Conservation (phyloP, 192 early-diverging fungal genomes). For the Jimgerdemannia flammicorona region DNA sequence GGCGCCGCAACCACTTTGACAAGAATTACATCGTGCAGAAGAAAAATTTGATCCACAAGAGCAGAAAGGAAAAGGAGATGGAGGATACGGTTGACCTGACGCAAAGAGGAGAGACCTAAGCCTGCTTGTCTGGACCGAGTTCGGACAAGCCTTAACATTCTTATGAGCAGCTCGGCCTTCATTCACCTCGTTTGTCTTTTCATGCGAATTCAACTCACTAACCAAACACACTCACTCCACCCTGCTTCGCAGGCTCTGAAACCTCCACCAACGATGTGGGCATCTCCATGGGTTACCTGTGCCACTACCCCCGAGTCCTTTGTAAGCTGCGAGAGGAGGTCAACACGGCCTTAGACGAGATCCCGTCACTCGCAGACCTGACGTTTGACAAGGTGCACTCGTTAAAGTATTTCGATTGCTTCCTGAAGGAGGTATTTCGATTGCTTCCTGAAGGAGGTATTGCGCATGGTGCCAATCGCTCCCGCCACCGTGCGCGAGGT, state of each 20-base stretch:
- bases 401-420: background rate
- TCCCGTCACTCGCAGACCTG: background rate
- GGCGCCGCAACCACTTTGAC: background rate
- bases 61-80: background rate
- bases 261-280: no score
- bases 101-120: background rate
- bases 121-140: background rate
- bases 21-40: background rate
- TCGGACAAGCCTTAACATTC: background rate
- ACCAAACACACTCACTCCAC: no score
- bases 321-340: background rate
- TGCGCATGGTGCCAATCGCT: background rate
- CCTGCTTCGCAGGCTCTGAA: background rate
- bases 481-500: background rate
- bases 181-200: no score
- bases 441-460: no score
- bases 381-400: background rate
- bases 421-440: background rate
- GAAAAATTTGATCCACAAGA: background rate
- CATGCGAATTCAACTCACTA: no score
- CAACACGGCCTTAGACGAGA: background rate
- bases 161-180: background rate
- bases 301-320: background rate
- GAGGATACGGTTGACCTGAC: background rate
- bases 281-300: background rate